These are phyloP conservation scores for Mytilinidion resinicola DNA, from an alignment of 495 filamentous ascomycete genomes.

Conservation along the genomic window DNA sequence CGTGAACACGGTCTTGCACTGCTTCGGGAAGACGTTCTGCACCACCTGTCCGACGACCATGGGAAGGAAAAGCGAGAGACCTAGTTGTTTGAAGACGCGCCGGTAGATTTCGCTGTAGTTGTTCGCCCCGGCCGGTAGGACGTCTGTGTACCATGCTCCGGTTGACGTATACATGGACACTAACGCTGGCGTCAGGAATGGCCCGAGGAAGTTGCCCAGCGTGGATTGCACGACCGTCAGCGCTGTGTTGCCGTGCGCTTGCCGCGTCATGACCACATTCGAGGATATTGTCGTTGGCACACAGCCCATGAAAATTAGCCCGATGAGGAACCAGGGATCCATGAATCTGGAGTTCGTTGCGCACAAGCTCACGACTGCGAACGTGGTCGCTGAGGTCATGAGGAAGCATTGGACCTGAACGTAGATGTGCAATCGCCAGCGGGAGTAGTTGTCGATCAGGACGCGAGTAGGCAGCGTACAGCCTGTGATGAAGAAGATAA, in stretches of 20 bases:
- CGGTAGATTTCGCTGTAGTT: slow-evolving; percentile 34
- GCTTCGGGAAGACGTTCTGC: slow-evolving; percentile 29
- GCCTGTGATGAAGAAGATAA: slow-evolving; percentile 43
- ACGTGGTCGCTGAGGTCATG: slow-evolving; percentile 35
- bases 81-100: slow-evolving; percentile 38
- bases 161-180: slow-evolving; percentile 37
- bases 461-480: slow-evolving; percentile 37
- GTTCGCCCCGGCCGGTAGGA: slow-evolving; percentile 29
- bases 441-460: slow-evolving; percentile 35
- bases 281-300: slow-evolving; percentile 40
- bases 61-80: slow-evolving; percentile 41
- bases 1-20: slow-evolving; percentile 33
- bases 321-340: slow-evolving; percentile 40
- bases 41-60: slow-evolving; percentile 37
- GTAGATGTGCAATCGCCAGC: slow-evolving; percentile 39
- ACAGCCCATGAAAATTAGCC: slow-evolving; percentile 37
- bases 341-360: slow-evolving; percentile 37
- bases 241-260: slow-evolving; percentile 39
- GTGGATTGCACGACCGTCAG: slow-evolving; percentile 42
- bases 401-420: slow-evolving; percentile 41
- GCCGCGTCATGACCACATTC: slow-evolving; percentile 41
- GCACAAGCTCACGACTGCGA: slow-evolving; percentile 35
- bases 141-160: slow-evolving; percentile 38
- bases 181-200: slow-evolving; percentile 38
- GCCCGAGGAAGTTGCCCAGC: slow-evolving; percentile 40